Evolutionary conservation across 169 alveolate species (phyloP), one percentile per base, ranked within the genome.

Genomic region (Plasmodium adleri): DNA sequence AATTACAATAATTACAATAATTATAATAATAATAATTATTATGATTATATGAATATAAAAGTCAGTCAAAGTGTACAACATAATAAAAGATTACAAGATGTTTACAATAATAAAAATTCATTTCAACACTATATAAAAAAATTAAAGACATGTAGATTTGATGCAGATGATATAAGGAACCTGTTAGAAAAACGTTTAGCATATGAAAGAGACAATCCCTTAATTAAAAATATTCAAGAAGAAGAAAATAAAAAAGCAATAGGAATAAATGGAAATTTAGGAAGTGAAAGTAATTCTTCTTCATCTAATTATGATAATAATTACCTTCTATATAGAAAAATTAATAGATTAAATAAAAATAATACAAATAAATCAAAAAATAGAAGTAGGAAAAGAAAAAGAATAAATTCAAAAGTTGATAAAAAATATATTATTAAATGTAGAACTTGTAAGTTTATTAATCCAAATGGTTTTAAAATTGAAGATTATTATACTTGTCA

Each of bases 351-450:
- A 13, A 74, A 74, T 66, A 74, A 74, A 74, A 73, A 73, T 73
- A 74, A 62, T 32, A 28, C 74, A 59, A 74, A 74, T 68, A 74
- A 74, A 43, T 74, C 88, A 60, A 74, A 74, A 66, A 74, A 60
- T 62, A 74, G 62, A 59, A 63, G 50, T 28, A 60, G 74, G 45
- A 74, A 74, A 54, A 62, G 88, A 45, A 75, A 75, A 52, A 75
- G 88, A 75, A 62, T 75, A 20, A 75, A 59, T 15, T 26, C 88
- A 47, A 75, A 75, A 63, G 17, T 75, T 62, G 88, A 75, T 67
- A 75, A 75, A 62, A 75, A 75, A 28, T 75, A 60, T 75, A 75
- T 75, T 75, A 59, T 75, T 15, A 75, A 75, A 75, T 75, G 88
- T 56, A 63, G 88, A 28, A 43, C 88, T 39, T 75, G 88, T 60